These are phyloP conservation scores for Aspergillus tubingensis DNA, from an alignment of 2,329 filamentous ascomycete genomes.

Conservation along the genomic window DNA sequence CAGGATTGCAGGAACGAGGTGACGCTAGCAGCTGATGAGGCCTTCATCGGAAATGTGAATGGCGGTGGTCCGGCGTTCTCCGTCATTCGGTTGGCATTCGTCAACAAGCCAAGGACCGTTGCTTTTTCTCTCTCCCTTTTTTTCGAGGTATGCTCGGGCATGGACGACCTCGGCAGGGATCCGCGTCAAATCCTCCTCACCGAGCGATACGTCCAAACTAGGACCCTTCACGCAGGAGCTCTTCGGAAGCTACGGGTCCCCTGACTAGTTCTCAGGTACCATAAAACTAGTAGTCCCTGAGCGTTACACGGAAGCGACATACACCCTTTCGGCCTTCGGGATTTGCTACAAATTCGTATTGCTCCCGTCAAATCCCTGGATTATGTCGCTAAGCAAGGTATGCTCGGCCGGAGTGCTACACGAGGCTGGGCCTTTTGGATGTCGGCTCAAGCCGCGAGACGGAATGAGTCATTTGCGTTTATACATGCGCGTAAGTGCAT, in stretches of 20 bases:
- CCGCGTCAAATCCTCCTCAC: neutral
- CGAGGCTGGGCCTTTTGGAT: neutral
- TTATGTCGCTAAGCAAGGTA: neutral
- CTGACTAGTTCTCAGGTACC: neutral
- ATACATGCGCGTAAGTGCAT: neutral
- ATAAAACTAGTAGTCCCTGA: neutral
- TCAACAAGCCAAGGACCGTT: neutral
- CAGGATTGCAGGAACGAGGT: conserved; percentile 12
- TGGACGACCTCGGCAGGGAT: neutral
- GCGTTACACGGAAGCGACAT: neutral
- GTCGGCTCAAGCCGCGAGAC: neutral
- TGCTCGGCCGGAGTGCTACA: neutral
- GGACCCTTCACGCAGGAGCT: neutral
- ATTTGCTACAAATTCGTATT: neutral
- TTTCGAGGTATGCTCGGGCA: neutral
- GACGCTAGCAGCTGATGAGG: conserved; percentile 19
- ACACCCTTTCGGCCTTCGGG: neutral
- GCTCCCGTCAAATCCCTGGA: neutral
- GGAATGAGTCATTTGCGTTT: conserved; percentile 1
- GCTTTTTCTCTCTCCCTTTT: neutral
- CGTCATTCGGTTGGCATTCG: neutral
- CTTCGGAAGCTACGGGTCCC: neutral
- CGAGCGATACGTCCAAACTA: neutral
- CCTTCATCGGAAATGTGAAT: neutral
- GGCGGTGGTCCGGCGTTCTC: neutral